These are phyloP conservation scores for Hypomontagnella submonticulosa DNA, from an alignment of 495 filamentous ascomycete genomes.

Conservation along the genomic window DNA sequence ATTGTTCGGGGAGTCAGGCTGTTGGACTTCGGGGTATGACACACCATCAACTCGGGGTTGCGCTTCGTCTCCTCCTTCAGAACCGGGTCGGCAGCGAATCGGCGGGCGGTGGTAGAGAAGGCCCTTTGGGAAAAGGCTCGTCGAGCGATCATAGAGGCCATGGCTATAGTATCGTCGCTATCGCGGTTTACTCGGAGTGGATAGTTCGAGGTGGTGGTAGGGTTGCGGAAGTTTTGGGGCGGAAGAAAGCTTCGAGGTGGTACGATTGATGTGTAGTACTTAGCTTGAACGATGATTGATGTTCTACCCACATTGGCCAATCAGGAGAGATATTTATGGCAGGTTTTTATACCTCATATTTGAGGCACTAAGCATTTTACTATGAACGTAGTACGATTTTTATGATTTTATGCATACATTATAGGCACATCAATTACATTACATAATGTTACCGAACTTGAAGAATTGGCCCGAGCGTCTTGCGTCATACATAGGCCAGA, in stretches of 20 bases:
- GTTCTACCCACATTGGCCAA: conserved; percentile 30
- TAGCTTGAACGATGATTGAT: conserved; percentile 8
- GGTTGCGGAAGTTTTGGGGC: conserved; percentile 10
- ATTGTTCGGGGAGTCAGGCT: not conserved
- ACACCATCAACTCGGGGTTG: conserved; percentile 64
- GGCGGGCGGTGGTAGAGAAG: conserved; percentile 59
- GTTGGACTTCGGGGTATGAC: conserved; percentile 46
- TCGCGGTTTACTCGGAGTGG: conserved; percentile 5
- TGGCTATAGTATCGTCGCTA: conserved; percentile 40
- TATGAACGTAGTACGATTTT: not conserved
- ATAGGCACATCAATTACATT: not conserved
- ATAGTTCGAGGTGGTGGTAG: conserved; percentile 1
- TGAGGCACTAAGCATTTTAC: conserved; percentile 22
- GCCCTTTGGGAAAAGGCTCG: conserved; percentile 49
- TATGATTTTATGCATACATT: no score
- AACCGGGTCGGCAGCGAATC: conserved; percentile 53
- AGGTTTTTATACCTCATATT: conserved; percentile 32
- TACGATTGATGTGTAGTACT: conserved; percentile 34
- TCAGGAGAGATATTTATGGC: conserved; percentile 12
- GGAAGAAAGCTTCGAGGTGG: conserved; percentile 27
- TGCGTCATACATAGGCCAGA: not conserved
- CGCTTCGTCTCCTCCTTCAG: conserved; percentile 62
- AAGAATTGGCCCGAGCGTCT: conserved; percentile 3
- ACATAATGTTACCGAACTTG: not conserved
- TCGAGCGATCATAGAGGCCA: conserved; percentile 62